Percentiles rank a stretch among this genome's conserved stretches.
Conservation (phyloP, 495 filamentous ascomycete species). For the Podospora pseudocomata region DNA sequence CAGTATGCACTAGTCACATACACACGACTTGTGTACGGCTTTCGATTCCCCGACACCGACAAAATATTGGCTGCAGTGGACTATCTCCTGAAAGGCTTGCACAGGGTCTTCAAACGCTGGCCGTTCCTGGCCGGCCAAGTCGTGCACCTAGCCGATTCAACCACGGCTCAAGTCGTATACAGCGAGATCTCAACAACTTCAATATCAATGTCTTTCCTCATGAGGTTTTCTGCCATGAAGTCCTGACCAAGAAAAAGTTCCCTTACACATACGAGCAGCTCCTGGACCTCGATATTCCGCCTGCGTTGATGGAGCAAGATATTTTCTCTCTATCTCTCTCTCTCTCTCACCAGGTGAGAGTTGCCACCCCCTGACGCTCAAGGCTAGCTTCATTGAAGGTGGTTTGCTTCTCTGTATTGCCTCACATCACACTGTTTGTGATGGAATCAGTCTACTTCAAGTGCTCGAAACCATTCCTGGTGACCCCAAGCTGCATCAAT, state of each 20-base stretch:
- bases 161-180: not conserved
- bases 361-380: not conserved
- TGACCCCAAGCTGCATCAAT: not conserved
- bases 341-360: not conserved
- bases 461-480: not conserved
- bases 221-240: not conserved
- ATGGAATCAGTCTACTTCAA: not conserved
- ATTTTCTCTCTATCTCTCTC: not conserved
- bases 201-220: not conserved
- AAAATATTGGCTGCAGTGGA: not conserved
- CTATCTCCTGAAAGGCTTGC: not conserved
- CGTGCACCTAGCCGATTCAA: not conserved
- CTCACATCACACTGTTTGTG: not conserved
- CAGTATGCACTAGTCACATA: not conserved
- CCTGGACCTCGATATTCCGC: not conserved
- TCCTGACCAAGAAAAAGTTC: not conserved
- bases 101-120: not conserved
- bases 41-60: not conserved
- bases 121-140: not conserved
- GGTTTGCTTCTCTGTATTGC: not conserved
- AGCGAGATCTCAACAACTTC: not conserved
- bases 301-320: not conserved
- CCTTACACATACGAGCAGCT: not conserved
- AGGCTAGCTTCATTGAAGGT: not conserved
- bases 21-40: not conserved